phyloP scores from a whole-genome alignment of 148 eudicot species.

The Heliamphora exappendiculata region DNA sequence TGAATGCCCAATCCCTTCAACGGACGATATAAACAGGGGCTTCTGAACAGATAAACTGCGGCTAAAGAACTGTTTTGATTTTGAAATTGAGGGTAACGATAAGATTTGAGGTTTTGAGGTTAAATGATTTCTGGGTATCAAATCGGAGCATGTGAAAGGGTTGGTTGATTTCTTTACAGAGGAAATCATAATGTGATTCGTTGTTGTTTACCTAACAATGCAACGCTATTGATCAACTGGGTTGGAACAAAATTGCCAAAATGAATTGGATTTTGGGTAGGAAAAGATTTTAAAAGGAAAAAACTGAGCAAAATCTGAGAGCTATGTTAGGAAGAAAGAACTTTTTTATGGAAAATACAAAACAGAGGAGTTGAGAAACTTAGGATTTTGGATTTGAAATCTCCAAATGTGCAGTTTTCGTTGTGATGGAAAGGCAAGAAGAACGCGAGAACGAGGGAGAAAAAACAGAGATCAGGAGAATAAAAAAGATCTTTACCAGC shows the following conservation, averaged over 20 bases:
- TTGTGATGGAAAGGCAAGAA: background rate
- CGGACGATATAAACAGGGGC: conserved; percentile 6
- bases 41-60: background rate
- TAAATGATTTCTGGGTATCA: background rate
- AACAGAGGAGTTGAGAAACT: background rate
- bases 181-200: conserved; percentile 6
- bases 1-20: background rate
- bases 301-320: background rate
- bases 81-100: background rate
- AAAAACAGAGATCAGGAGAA: background rate
- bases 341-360: background rate
- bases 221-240: background rate
- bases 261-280: background rate
- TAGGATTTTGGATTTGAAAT: background rate
- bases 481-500: too few species aligned
- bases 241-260: background rate
- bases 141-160: background rate
- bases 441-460: background rate
- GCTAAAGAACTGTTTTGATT: background rate
- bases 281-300: background rate
- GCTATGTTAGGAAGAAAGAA: background rate
- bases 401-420: background rate
- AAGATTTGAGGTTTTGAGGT: background rate
- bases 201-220: background rate
- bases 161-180: conserved; percentile 8